Evolutionary conservation across 179 eudicot genomes (phyloP).

Genomic region (Patellifolia procumbens): DNA sequence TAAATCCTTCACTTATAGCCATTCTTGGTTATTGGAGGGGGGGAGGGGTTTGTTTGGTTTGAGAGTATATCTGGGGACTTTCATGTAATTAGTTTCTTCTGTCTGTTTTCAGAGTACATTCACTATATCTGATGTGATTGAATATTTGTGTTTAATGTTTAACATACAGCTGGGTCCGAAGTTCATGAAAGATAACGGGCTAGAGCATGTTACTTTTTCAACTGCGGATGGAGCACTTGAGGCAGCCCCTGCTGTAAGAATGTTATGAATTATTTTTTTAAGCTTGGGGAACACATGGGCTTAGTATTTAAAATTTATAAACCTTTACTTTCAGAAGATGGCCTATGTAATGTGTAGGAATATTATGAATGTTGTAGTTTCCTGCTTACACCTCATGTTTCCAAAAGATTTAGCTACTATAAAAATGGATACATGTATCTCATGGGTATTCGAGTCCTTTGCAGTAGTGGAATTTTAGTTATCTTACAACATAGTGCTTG

Average conservation of each 20-base stretch:
- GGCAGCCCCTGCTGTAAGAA: conserved; percentile 97
- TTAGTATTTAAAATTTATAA: neutral
- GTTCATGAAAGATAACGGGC: conserved; percentile 82
- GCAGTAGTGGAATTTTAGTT: neutral
- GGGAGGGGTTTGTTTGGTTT: neutral
- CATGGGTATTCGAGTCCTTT: neutral
- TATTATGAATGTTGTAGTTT: neutral
- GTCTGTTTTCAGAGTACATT: neutral
- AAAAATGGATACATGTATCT: neutral
- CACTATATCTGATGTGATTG: conserved; percentile 1
- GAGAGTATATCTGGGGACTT: neutral
- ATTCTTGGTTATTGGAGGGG: neutral
- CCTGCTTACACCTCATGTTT: neutral
- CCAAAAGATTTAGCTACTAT: neutral
- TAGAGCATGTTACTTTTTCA: conserved; percentile 76
- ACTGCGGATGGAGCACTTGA: conserved; percentile 98
- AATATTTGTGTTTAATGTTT: conserved; percentile 13
- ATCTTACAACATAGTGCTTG: neutral
- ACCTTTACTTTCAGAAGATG: neutral
- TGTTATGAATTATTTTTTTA: neutral
- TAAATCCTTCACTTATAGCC: neutral
- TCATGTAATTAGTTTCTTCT: neutral
- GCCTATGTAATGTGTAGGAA: neutral
- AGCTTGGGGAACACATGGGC: neutral
- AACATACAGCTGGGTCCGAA: conserved; percentile 81